These are phyloP conservation scores for Lactifluus echinatus DNA, from an alignment of 768 basidiomycete species.

Conservation along the genomic window DNA sequence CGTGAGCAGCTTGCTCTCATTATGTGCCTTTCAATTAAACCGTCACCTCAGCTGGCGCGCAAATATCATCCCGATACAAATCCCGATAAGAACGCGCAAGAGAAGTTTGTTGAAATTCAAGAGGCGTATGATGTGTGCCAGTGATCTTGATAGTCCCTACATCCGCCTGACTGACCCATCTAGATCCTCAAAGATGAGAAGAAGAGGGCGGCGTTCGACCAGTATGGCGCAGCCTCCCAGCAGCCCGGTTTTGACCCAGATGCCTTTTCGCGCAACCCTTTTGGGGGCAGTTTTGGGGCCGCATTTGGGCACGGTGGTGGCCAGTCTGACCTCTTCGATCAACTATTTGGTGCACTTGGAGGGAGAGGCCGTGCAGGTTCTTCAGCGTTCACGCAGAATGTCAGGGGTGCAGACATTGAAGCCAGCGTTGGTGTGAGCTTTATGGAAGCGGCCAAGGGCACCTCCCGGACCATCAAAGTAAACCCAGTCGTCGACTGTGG, in stretches of 20 bases:
- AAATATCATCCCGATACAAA: conserved; percentile 99
- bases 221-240: conserved; percentile 87
- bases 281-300: conserved; percentile 37
- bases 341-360: conserved; percentile 69
- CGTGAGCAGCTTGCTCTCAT: conserved; percentile 26
- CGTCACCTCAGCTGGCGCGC: conserved; percentile 73
- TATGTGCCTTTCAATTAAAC: conserved; percentile 18
- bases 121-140: conserved; percentile 86
- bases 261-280: conserved; percentile 42
- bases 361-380: conserved; percentile 36
- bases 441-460: conserved; percentile 92
- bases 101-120: conserved; percentile 95
- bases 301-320: conserved; percentile 44
- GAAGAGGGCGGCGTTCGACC: conserved; percentile 85
- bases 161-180: conserved; percentile 4
- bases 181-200: conserved; percentile 91
- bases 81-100: conserved; percentile 81
- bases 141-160: conserved; percentile 2
- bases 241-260: conserved; percentile 92
- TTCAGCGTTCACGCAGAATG: conserved; percentile 35
- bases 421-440: conserved; percentile 68
- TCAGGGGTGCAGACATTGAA: conserved; percentile 77
- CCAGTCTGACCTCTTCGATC: conserved; percentile 67
- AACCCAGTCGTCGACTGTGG: conserved; percentile 77
- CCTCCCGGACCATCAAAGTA: conserved; percentile 63